Conservation (phyloP, 2,329 filamentous ascomycete species). For the Hirsutella rhossiliensis region DNA sequence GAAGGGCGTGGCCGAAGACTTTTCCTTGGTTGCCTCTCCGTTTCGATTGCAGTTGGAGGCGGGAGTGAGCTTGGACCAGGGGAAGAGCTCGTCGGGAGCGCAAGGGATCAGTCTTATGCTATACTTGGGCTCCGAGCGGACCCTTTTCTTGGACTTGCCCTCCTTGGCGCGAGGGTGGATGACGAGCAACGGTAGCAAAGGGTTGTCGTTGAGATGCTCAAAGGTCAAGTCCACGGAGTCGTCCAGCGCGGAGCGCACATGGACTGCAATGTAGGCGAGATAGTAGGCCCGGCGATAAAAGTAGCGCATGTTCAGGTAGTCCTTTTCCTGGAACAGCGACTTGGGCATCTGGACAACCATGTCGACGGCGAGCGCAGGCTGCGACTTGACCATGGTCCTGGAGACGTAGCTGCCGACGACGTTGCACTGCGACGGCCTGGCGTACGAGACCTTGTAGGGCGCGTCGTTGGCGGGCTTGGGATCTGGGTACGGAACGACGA, state of each 20-base stretch:
- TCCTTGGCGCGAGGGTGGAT: constrained; percentile 21
- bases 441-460: constrained; percentile 72
- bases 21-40: constrained; percentile 32
- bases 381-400: constrained; percentile 58
- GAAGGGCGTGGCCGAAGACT: constrained; percentile 52
- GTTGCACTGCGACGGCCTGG: constrained; percentile 66
- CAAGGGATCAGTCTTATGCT: constrained; percentile 69
- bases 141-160: constrained; percentile 9
- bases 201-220: constrained; percentile 59
- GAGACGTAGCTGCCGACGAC: constrained; percentile 80
- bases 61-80: constrained; percentile 57
- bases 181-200: constrained; percentile 57
- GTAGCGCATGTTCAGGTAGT: constrained; percentile 85
- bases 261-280: constrained; percentile 66
- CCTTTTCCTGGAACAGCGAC: constrained; percentile 79
- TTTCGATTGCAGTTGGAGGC: constrained; percentile 57
- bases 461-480: constrained; percentile 64
- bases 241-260: constrained; percentile 46
- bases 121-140: constrained; percentile 27
- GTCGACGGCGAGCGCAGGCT: constrained; percentile 53
- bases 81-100: constrained; percentile 56
- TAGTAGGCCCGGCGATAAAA: constrained; percentile 94
- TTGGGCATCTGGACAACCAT: constrained; percentile 79
- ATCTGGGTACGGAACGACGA: constrained; percentile 75
- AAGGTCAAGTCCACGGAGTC: constrained; percentile 48